Conservation (phyloP, 2,329 filamentous ascomycete species). For the Lojkania enalia region DNA sequence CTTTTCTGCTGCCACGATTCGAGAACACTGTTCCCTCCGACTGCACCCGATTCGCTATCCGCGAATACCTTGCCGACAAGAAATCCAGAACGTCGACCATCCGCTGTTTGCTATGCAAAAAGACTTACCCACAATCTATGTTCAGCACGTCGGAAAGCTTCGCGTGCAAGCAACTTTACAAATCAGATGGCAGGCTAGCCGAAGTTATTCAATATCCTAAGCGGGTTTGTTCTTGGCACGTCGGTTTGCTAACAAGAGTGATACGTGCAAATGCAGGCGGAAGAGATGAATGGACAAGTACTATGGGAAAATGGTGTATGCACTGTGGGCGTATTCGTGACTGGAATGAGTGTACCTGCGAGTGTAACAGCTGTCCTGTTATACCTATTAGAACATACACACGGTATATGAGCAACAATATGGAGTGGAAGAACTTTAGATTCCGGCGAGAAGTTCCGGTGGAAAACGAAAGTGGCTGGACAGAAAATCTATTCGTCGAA, state of each 20-base stretch:
- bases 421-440: constrained; percentile 23
- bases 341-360: constrained; percentile 31
- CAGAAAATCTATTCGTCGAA: no score
- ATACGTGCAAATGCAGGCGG: constrained; percentile 23
- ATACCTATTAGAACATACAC: constrained; percentile 34
- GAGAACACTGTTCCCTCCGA: constrained; percentile 18
- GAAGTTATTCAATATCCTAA: constrained; percentile 35
- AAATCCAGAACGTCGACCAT: constrained; percentile 7
- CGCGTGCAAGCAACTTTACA: no score
- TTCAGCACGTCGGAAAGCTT: constrained; percentile 39
- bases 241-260: constrained; percentile 29
- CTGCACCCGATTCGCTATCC: constrained; percentile 38
- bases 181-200: constrained; percentile 8
- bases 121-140: constrained; percentile 27
- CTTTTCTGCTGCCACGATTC: constrained; percentile 22
- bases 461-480: no score
- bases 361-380: constrained; percentile 37
- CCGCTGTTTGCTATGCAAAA: constrained; percentile 39
- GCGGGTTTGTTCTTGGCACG: constrained; percentile 40
- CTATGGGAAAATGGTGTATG: constrained; percentile 36
- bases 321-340: constrained; percentile 37
- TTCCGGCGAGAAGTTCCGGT: constrained; percentile 29
- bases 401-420: constrained; percentile 34
- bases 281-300: constrained; percentile 35
- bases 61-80: constrained; percentile 30